phyloP scores from a whole-genome alignment of 2,329 filamentous ascomycete species.

The Claviceps monticola region DNA sequence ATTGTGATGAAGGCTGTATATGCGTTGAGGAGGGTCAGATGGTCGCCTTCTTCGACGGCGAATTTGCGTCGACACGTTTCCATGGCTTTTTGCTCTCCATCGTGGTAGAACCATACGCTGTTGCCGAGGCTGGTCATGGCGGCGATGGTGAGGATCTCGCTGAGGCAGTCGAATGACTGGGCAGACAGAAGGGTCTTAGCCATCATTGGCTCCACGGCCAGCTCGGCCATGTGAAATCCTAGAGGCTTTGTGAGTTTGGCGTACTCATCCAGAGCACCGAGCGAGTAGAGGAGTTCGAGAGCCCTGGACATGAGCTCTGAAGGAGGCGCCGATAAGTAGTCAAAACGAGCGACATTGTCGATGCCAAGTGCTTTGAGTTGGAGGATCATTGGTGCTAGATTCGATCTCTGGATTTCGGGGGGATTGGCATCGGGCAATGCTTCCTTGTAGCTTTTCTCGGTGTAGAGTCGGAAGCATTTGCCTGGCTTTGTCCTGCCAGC shows the following conservation, averaged over 20 bases:
- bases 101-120: slow-evolving; percentile 68
- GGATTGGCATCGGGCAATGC: slow-evolving; percentile 56
- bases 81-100: slow-evolving; percentile 60
- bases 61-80: slow-evolving; percentile 70
- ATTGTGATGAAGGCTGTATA: slow-evolving; percentile 77
- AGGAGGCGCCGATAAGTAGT: slow-evolving; percentile 76
- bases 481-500: slow-evolving; percentile 81
- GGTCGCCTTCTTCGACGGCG: slow-evolving; percentile 85
- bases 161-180: slow-evolving; percentile 59
- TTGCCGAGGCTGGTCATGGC: slow-evolving; percentile 86
- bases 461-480: slow-evolving; percentile 90
- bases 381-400: slow-evolving; percentile 74
- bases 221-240: slow-evolving; percentile 83
- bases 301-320: slow-evolving; percentile 74
- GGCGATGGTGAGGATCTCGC: slow-evolving; percentile 79
- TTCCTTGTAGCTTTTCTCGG: slow-evolving; percentile 52
- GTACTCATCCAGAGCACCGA: slow-evolving; percentile 79
- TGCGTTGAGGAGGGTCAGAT: slow-evolving; percentile 84
- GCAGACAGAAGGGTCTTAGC: slow-evolving; percentile 73
- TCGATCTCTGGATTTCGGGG: slow-evolving; percentile 85
- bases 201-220: slow-evolving; percentile 93
- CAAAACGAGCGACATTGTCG: slow-evolving; percentile 83
- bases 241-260: slow-evolving; percentile 80
- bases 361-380: slow-evolving; percentile 92
- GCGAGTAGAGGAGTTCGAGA: slow-evolving; percentile 72